Conservation (phyloP, 1,284 basidiomycete species). For the Ustilago crameri region DNA sequence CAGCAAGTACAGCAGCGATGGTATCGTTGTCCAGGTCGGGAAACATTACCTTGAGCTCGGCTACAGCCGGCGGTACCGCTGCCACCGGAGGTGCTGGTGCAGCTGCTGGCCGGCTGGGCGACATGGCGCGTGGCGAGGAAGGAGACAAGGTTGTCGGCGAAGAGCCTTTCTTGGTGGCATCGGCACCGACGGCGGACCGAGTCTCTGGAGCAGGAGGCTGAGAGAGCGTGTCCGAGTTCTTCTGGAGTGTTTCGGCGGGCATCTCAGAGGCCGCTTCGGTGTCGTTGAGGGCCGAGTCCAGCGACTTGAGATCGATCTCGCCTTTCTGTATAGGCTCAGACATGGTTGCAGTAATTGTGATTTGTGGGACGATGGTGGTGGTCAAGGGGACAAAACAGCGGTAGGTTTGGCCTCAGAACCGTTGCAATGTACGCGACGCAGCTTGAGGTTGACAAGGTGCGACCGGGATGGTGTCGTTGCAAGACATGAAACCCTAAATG, state of each 20-base stretch:
- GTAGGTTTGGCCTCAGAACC: not conserved
- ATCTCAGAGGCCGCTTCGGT: slow-evolving; percentile 30
- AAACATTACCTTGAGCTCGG: slow-evolving; percentile 58
- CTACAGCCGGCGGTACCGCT: slow-evolving; percentile 25
- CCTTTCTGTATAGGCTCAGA: slow-evolving; percentile 45
- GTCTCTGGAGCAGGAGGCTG: slow-evolving; percentile 28
- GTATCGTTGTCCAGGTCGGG: slow-evolving; percentile 58
- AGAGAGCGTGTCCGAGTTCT: slow-evolving; percentile 34
- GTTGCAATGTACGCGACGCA: slow-evolving; percentile 1
- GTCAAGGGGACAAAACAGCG: not conserved
- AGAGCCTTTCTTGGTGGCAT: slow-evolving; percentile 17
- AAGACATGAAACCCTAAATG: not conserved
- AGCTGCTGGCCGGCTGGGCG: slow-evolving; percentile 16
- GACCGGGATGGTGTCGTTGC: not conserved
- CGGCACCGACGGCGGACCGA: slow-evolving; percentile 19
- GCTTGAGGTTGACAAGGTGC: not conserved
- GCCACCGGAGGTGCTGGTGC: slow-evolving; percentile 5
- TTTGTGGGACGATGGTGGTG: not conserved
- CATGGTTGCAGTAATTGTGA: slow-evolving; percentile 17
- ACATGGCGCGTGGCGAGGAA: slow-evolving; percentile 42
- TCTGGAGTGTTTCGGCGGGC: slow-evolving; percentile 24
- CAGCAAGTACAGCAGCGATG: slow-evolving; percentile 53
- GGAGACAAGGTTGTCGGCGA: slow-evolving; percentile 49
- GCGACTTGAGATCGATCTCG: slow-evolving; percentile 43
- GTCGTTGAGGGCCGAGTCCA: slow-evolving; percentile 42